Conservation (phyloP, 1,284 basidiomycete genomes). For the Heliocybe sulcata region DNA sequence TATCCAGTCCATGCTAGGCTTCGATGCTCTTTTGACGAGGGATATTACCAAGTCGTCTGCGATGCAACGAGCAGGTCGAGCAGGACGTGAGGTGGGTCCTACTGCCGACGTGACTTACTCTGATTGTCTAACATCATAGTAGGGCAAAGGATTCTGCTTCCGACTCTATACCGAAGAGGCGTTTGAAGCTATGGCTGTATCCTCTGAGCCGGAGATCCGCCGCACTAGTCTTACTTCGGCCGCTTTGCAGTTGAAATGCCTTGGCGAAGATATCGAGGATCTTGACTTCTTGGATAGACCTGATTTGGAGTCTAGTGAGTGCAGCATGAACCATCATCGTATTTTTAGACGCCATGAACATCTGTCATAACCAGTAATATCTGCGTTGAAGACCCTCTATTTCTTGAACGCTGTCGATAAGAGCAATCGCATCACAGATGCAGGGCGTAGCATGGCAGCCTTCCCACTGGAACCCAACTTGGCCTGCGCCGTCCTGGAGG, state of each 20-base stretch:
- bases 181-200: constrained; percentile 58
- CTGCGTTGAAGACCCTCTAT: constrained; percentile 71
- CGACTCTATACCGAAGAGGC: constrained; percentile 82
- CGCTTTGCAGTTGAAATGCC: constrained; percentile 78
- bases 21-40: constrained; percentile 83
- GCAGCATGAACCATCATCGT: background rate
- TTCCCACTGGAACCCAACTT: constrained; percentile 85
- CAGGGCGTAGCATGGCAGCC: constrained; percentile 74
- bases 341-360: background rate
- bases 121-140: background rate
- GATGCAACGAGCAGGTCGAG: constrained; percentile 82
- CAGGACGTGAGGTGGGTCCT: constrained; percentile 73
- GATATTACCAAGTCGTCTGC: constrained; percentile 88
- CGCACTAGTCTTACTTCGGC: constrained; percentile 80
- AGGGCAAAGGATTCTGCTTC: constrained; percentile 81
- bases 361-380: constrained; percentile 38
- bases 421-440: constrained; percentile 52
- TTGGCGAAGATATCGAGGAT: constrained; percentile 71
- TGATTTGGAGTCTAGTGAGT: constrained; percentile 60
- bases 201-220: constrained; percentile 83
- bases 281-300: constrained; percentile 86
- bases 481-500: constrained; percentile 70
- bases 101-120: background rate
- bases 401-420: constrained; percentile 70
- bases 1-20: constrained; percentile 38